These are phyloP conservation scores for Dactylellina parvicollis DNA, from an alignment of 2,329 filamentous ascomycete genomes.

Conservation along the genomic window DNA sequence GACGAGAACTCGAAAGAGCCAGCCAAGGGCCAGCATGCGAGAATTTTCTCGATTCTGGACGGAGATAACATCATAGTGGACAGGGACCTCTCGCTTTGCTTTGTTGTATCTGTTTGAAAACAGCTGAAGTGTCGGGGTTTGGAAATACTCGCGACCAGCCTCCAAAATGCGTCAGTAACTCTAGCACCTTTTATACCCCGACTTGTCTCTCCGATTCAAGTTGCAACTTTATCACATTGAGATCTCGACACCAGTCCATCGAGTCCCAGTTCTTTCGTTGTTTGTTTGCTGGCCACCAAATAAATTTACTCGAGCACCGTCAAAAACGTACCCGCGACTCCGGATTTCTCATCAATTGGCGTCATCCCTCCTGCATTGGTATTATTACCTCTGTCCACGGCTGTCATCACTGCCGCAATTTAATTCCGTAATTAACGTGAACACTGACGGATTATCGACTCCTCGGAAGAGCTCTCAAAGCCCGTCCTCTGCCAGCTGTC, in stretches of 20 bases:
- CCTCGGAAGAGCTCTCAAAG: background rate
- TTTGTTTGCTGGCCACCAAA: no score
- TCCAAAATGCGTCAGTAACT: slow-evolving; percentile 11
- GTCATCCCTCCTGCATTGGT: slow-evolving; percentile 1
- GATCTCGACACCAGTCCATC: slow-evolving; percentile 5
- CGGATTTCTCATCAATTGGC: slow-evolving; percentile 10
- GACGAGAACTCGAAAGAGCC: background rate
- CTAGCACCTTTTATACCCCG: slow-evolving; percentile 39
- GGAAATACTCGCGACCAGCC: background rate
- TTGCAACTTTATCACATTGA: slow-evolving; percentile 3
- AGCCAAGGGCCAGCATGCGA: slow-evolving; percentile 1
- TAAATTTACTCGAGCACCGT: no score
- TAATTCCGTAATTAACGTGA: background rate
- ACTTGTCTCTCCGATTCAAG: slow-evolving; percentile 9
- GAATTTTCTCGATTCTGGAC: slow-evolving; percentile 16
- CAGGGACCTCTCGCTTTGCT: slow-evolving; percentile 13
- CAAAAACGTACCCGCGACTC: background rate
- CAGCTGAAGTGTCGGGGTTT: slow-evolving; percentile 20
- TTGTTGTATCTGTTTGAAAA: slow-evolving; percentile 28
- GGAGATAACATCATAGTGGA: slow-evolving; percentile 46
- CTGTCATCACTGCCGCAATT: background rate
- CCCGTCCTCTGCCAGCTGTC: slow-evolving; percentile 23
- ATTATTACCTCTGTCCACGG: background rate
- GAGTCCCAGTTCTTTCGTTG: background rate
- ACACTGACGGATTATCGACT: background rate